phyloP scores from a whole-genome alignment of 768 basidiomycete species.

The Cubamyces sp. region DNA sequence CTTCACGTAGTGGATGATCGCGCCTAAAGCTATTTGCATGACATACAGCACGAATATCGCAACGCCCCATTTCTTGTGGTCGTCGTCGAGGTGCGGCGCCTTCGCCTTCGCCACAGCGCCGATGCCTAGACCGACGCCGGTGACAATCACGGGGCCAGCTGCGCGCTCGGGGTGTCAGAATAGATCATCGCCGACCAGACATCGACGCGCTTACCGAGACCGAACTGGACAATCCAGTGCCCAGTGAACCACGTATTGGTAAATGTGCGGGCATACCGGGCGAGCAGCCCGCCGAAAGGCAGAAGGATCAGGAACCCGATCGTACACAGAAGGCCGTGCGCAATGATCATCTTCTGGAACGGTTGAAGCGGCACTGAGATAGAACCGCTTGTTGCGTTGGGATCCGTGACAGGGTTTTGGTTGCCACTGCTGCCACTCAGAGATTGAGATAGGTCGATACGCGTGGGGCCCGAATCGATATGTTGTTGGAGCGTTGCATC shows the following conservation, averaged over 20 bases:
- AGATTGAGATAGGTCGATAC: slow-evolving; percentile 53
- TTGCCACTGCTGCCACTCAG: slow-evolving; percentile 21
- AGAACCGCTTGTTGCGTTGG: slow-evolving; percentile 4
- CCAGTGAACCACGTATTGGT: slow-evolving; percentile 45
- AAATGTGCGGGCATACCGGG: slow-evolving; percentile 57
- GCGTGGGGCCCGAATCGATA: slow-evolving; percentile 43
- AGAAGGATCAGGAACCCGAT: slow-evolving; percentile 61
- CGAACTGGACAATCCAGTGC: slow-evolving; percentile 54
- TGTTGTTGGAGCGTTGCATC: slow-evolving; percentile 56
- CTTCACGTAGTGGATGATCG: slow-evolving; percentile 58
- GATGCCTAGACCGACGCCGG: slow-evolving; percentile 51
- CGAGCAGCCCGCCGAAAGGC: slow-evolving; percentile 59
- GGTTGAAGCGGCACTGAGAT: slow-evolving; percentile 41
- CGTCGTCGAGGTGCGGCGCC: slow-evolving; percentile 42
- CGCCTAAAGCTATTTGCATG: slow-evolving; percentile 51
- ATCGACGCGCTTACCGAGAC: slow-evolving; percentile 36
- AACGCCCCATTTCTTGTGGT: slow-evolving; percentile 56
- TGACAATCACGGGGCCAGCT: slow-evolving; percentile 56
- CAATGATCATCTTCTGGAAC: slow-evolving; percentile 53
- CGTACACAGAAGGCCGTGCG: slow-evolving; percentile 56
- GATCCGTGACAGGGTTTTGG: slow-evolving; percentile 21
- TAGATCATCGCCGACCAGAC: background rate
- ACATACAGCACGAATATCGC: slow-evolving; percentile 58
- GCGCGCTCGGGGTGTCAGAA: background rate
- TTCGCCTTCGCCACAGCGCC: slow-evolving; percentile 38